Evolutionary conservation across 805 yeast genomes (phyloP).

Genomic region (Clavispora phyllophila): DNA sequence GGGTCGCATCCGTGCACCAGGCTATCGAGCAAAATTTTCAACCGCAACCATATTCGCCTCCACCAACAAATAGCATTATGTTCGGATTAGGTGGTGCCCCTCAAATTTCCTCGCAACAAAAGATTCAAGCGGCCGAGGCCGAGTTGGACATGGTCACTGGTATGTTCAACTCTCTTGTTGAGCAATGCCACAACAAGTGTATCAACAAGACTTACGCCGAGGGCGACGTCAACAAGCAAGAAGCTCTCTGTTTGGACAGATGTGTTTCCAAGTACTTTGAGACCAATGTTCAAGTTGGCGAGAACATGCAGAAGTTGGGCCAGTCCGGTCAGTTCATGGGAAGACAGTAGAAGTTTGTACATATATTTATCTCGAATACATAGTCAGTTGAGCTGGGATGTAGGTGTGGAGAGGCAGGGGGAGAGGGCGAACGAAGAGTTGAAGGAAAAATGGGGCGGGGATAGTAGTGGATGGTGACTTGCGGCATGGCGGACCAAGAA

Average conservation of each 20-base stretch:
- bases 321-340: constrained; percentile 45
- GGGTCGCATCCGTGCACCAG: constrained; percentile 11
- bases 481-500: too few relatives aligned
- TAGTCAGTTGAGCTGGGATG: neutral
- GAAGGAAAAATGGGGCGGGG: too few relatives aligned
- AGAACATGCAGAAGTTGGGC: constrained; percentile 49
- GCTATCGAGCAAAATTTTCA: constrained; percentile 8
- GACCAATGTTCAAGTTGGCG: constrained; percentile 92
- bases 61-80: constrained; percentile 34
- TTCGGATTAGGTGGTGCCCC: constrained; percentile 74
- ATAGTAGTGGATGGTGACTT: too few relatives aligned
- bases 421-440: too few relatives aligned
- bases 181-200: constrained; percentile 85
- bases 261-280: constrained; percentile 95
- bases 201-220: constrained; percentile 61
- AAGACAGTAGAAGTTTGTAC: constrained; percentile 21
- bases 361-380: neutral
- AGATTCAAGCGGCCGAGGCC: constrained; percentile 88
- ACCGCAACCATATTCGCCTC: constrained; percentile 2
- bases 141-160: constrained; percentile 97
- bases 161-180: constrained; percentile 89
- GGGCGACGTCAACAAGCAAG: constrained; percentile 72
- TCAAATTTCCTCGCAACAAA: constrained; percentile 67
- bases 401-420: too few relatives aligned
- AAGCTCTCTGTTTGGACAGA: constrained; percentile 86